A percentile compares a stretch with the other conserved stretches of the same genome.
phyloP scores from a whole-genome alignment of 169 alveolate species.

The Plasmodium falciparum region DNA sequence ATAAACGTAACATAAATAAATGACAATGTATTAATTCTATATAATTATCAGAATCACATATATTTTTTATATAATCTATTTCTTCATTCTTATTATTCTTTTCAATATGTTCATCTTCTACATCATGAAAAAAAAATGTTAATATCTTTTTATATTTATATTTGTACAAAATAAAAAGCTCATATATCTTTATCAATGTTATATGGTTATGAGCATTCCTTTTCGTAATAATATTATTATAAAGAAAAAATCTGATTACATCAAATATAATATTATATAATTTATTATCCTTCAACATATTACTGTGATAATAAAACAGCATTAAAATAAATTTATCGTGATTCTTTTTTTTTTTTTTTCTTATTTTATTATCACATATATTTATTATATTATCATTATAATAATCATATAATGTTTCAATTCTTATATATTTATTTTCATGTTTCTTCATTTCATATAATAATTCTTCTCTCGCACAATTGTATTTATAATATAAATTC shows the following conservation, averaged over 20 bases:
- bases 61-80: background rate
- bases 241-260: slow-evolving; percentile 35
- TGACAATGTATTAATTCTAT: slow-evolving; percentile 34
- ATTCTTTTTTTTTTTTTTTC: slow-evolving; percentile 10
- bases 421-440: slow-evolving; percentile 6
- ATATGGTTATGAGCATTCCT: slow-evolving; percentile 15
- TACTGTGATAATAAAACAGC: slow-evolving; percentile 61
- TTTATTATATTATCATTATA: background rate
- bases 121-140: slow-evolving; percentile 30
- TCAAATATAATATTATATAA: slow-evolving; percentile 19
- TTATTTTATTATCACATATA: background rate
- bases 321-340: slow-evolving; percentile 7
- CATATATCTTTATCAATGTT: slow-evolving; percentile 33
- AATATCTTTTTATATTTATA: slow-evolving; percentile 6
- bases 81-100: background rate
- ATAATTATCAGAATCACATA: slow-evolving; percentile 1
- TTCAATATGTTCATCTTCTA: slow-evolving; percentile 13
- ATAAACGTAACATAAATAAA: slow-evolving; percentile 49
- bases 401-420: slow-evolving; percentile 36
- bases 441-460: slow-evolving; percentile 24
- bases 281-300: background rate
- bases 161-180: slow-evolving; percentile 3
- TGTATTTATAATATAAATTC: background rate
- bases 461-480: slow-evolving; percentile 23
- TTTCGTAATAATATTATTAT: slow-evolving; percentile 49